Evolutionary conservation across 2,329 filamentous ascomycete species (phyloP).

Genomic region (Fusarium decemcellulare): DNA sequence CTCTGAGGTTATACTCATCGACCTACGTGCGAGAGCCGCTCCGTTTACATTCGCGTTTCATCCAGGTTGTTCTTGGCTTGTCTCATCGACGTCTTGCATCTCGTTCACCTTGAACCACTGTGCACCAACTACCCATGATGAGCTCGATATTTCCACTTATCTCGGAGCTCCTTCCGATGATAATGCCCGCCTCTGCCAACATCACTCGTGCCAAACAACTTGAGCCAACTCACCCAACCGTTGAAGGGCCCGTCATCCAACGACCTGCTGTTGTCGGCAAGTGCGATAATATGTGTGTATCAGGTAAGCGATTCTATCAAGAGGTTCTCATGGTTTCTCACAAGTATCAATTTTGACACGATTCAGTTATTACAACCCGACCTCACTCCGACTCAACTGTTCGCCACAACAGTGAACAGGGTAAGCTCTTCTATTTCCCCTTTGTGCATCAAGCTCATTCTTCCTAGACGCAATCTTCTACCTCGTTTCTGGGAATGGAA

Average conservation of each 20-base stretch:
- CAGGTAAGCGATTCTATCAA: conserved; percentile 61
- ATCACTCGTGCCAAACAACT: conserved; percentile 65
- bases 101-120: neutral
- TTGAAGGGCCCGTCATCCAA: conserved; percentile 51
- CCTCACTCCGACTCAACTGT: conserved; percentile 73
- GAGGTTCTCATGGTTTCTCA: too few species aligned
- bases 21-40: too few species aligned
- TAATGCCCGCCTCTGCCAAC: conserved; percentile 70
- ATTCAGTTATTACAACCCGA: conserved; percentile 72
- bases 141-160: conserved; percentile 68
- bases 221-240: conserved; percentile 54
- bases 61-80: too few species aligned
- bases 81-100: neutral
- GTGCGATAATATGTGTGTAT: conserved; percentile 76
- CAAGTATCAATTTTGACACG: conserved; percentile 6
- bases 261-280: conserved; percentile 73
- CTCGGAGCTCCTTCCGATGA: conserved; percentile 72
- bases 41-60: neutral
- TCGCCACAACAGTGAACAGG: conserved; percentile 79
- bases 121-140: conserved; percentile 53
- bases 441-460: conserved; percentile 4
- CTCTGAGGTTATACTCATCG: too few species aligned
- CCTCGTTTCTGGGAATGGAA: conserved; percentile 72
- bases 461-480: conserved; percentile 76
- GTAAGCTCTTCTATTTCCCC: conserved; percentile 52